These are phyloP conservation scores for Dryas drummondii DNA, from an alignment of 306 rosid species.

Conservation along the genomic window DNA sequence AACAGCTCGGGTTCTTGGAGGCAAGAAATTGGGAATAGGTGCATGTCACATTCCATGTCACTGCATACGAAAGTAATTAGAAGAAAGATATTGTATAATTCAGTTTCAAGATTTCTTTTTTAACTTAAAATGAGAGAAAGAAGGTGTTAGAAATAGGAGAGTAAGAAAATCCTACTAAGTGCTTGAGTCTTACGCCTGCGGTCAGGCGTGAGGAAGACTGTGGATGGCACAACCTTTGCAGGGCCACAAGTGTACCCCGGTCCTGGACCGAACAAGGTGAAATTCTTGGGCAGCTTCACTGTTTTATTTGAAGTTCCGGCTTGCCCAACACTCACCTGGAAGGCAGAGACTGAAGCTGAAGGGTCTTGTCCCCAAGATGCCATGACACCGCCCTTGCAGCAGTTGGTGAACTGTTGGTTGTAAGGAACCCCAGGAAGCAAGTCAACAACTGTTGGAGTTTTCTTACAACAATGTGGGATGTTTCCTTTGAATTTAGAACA, in stretches of 20 bases:
- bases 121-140: background rate
- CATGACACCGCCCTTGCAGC: constrained; percentile 76
- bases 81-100: background rate
- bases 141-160: background rate
- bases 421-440: constrained; percentile 76
- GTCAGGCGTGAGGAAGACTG: constrained; percentile 53
- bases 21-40: constrained; percentile 92
- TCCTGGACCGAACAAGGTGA: constrained; percentile 69
- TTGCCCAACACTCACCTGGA: constrained; percentile 74
- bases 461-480: constrained; percentile 74
- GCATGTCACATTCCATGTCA: constrained; percentile 96
- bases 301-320: constrained; percentile 80
- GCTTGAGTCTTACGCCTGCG: constrained; percentile 64
- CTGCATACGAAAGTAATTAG: constrained; percentile 40
- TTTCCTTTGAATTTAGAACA: constrained; percentile 66
- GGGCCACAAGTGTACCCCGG: constrained; percentile 82
- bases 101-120: background rate
- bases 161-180: constrained; percentile 40
- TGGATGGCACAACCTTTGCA: constrained; percentile 59
- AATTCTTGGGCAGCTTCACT: constrained; percentile 65
- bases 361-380: constrained; percentile 80
- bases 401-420: constrained; percentile 63
- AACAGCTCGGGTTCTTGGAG: constrained; percentile 83
- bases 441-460: constrained; percentile 64
- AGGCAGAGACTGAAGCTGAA: constrained; percentile 56